phyloP scores from a whole-genome alignment of 495 filamentous ascomycete genomes.

The Aspergillus bertholletiae region DNA sequence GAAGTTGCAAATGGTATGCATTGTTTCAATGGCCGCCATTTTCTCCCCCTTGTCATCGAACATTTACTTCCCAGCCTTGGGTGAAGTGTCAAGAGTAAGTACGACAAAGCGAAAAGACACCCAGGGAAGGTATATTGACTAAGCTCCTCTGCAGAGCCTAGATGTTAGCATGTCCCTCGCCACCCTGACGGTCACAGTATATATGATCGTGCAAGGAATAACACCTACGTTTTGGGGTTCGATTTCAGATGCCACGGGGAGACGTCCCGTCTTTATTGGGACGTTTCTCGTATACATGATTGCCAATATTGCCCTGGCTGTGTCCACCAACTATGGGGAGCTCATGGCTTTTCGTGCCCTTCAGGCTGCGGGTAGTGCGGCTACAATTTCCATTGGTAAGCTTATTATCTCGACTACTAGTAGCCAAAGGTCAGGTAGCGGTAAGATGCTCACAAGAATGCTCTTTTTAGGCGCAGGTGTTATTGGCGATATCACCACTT shows the following conservation, averaged over 20 bases:
- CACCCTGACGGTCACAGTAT: conserved; percentile 37
- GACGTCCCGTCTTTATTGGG: conserved; percentile 37
- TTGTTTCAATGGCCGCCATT: conserved; percentile 50
- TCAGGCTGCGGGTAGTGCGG: conserved; percentile 60
- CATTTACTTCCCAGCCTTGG: conserved; percentile 75
- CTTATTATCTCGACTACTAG: no score
- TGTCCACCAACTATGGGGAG: conserved; percentile 59
- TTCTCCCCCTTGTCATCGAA: conserved; percentile 70
- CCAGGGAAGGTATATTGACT: neutral
- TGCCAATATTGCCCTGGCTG: conserved; percentile 60
- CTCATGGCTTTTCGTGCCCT: conserved; percentile 61
- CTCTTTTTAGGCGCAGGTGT: conserved; percentile 28
- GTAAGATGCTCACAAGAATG: conserved; percentile 3
- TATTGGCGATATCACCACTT: conserved; percentile 38
- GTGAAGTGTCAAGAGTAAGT: conserved; percentile 28
- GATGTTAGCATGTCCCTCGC: conserved; percentile 30
- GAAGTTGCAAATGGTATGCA: conserved; percentile 10
- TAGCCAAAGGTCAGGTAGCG: no score
- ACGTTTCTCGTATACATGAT: conserved; percentile 39
- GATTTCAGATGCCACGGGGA: conserved; percentile 38
- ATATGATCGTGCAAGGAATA: conserved; percentile 46
- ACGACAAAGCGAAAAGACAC: neutral
- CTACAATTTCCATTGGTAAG: conserved; percentile 43
- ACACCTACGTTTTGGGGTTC: conserved; percentile 43
- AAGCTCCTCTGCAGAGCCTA: conserved; percentile 16